A percentile compares a stretch with the other conserved stretches of the same genome.
phyloP scores from a whole-genome alignment of 805 yeast species.

The Ogataea pini region DNA sequence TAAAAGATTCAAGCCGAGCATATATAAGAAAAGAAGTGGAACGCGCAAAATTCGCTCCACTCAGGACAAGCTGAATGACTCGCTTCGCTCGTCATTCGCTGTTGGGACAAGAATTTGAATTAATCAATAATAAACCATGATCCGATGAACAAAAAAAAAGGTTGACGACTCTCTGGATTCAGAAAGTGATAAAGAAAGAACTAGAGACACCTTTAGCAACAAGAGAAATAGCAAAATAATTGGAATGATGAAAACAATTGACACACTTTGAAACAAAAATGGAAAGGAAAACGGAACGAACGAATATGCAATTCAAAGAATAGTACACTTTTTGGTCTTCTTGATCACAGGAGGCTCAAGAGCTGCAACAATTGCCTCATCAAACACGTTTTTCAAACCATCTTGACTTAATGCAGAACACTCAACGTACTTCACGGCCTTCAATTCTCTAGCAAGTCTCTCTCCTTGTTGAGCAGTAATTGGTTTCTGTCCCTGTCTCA shows the following conservation, averaged over 20 bases:
- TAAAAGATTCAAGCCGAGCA: no score
- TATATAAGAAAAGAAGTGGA: no score
- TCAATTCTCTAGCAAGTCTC: slow-evolving; percentile 86
- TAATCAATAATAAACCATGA: slow-evolving; percentile 11
- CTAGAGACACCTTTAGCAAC: slow-evolving; percentile 12
- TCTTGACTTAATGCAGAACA: slow-evolving; percentile 97
- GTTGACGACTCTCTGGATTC: not conserved
- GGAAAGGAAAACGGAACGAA: no score
- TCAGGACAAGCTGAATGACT: not conserved
- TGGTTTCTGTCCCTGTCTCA: slow-evolving; percentile 86
- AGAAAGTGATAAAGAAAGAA: slow-evolving; percentile 6
- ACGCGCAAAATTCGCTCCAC: not conserved
- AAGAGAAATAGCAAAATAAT: slow-evolving; percentile 9
- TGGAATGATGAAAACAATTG: slow-evolving; percentile 1
- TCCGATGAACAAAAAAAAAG: slow-evolving; percentile 10
- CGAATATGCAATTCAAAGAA: slow-evolving; percentile 49
- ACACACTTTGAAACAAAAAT: no score
- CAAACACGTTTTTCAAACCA: slow-evolving; percentile 96
- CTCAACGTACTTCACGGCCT: slow-evolving; percentile 96
- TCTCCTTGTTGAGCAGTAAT: slow-evolving; percentile 87
- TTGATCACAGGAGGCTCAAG: slow-evolving; percentile 92
- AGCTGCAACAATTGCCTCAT: slow-evolving; percentile 98
- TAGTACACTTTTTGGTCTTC: slow-evolving; percentile 79
- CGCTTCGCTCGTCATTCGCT: not conserved
- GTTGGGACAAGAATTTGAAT: slow-evolving; percentile 2